Evolutionary conservation across 2,329 filamentous ascomycete genomes (phyloP).

Genomic region (Dothiorella sarmentorum): DNA sequence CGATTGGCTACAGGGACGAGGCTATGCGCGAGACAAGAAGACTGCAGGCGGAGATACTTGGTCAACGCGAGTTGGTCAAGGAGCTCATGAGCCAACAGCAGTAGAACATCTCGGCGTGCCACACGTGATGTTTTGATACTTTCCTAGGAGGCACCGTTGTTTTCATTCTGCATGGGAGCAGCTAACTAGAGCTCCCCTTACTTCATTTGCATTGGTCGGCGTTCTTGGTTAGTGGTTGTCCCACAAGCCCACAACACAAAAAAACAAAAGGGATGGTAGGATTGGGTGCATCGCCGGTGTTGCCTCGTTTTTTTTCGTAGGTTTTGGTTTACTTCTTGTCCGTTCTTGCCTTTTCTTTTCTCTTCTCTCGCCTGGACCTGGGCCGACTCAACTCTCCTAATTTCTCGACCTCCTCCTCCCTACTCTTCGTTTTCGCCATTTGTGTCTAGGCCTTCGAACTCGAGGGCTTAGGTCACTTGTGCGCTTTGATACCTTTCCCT

Average conservation of each 20-base stretch:
- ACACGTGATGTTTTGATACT: neutral
- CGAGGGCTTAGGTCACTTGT: neutral
- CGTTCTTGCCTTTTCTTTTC: neutral
- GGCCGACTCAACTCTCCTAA: neutral
- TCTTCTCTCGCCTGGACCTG: neutral
- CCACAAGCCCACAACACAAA: conserved; percentile 6
- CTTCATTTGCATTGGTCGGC: conserved; percentile 9
- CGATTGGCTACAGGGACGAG: conserved; percentile 54
- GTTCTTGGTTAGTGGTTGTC: conserved; percentile 9
- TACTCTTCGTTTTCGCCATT: neutral
- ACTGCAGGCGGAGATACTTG: conserved; percentile 64
- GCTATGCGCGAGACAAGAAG: conserved; percentile 67
- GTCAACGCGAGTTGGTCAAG: conserved; percentile 60
- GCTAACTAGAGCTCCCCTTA: conserved; percentile 7
- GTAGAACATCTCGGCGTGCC: neutral
- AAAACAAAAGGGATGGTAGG: conserved; percentile 4
- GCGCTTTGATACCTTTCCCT: neutral
- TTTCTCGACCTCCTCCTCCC: neutral
- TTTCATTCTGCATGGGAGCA: neutral
- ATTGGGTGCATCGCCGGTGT: conserved; percentile 11
- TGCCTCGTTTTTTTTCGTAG: neutral
- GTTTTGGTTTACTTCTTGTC: neutral
- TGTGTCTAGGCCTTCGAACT: conserved; percentile 1
- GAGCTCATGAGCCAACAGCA: conserved; percentile 38
- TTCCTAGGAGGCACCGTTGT: neutral